Base-by-base conservation (phyloP, 2,329 filamentous ascomycete species). In the Lasiodiplodia gonubiensis region DNA sequence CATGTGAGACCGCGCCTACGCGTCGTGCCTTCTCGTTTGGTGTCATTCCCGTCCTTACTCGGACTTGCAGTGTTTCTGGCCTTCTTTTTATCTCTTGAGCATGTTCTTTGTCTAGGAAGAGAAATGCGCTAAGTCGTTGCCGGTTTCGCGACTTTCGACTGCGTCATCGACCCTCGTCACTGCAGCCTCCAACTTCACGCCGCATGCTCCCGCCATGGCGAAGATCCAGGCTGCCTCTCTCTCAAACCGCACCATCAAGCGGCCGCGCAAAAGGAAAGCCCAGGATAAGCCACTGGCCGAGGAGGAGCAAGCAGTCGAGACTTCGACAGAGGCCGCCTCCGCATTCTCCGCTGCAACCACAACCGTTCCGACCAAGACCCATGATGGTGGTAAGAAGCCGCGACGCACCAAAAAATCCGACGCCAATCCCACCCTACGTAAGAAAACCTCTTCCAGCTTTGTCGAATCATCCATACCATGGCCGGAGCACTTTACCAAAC, bases 401-500 rank as follows among this genome's bases (percentile, higher is more conserved):
- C 77, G 80, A 48, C 77, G 85, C 70, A 79, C 77, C 7, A 73
- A 79, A 6, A 85, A 83, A 68, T 51, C 68, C 63, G 75, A 73
- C 61, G 73, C 63, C 4, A 79, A 77, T 61, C 81, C 82, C 5
- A 63, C 80, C 6, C 70, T 82, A 5, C 73, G 81, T 0, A 77
- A 80, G 14, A 78, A 80, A 11, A 75, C 76, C 49, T 86, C 84
- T 2, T 86, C 84, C 2, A 81, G 77, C 8, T 69, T 84, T 0
- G 79, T 86, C n/a, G 83, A 86, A 70, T 79, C 83, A 1, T 76
- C 83, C 1, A 81, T 85, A 61, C 85, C 86, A 51, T 97, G 94
- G 93, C 93, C 94, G 0, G 84, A 87, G 1, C 83, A 86, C 54
- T 92, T 98, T 77, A 90, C 88, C 67, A 82, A 84, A 51, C 84